These are phyloP conservation scores for Diplocarpon rosae DNA, from an alignment of 2,329 filamentous ascomycete species.

Conservation along the genomic window DNA sequence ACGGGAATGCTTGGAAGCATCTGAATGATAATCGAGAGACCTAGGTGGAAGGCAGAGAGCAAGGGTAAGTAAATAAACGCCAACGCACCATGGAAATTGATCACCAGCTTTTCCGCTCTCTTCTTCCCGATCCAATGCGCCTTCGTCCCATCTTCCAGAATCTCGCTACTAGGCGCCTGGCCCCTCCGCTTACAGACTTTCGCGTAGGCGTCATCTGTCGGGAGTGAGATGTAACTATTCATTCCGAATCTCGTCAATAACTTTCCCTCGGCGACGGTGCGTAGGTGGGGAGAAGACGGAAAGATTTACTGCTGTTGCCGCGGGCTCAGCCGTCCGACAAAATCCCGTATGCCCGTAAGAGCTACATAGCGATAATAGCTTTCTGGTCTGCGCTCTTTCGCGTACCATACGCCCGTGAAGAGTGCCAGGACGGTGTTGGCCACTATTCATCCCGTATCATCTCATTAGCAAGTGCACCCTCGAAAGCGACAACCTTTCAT, in stretches of 20 bases:
- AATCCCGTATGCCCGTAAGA: conserved; percentile 12
- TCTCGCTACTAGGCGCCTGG: conserved; percentile 16
- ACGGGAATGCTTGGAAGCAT: too few relatives aligned
- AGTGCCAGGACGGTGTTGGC: conserved; percentile 11
- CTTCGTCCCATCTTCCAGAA: conserved; percentile 30
- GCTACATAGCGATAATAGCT: conserved; percentile 16
- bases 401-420: conserved; percentile 14
- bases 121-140: conserved; percentile 36
- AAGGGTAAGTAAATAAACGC: neutral
- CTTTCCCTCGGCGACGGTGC: neutral
- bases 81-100: conserved; percentile 35
- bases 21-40: too few relatives aligned
- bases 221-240: conserved; percentile 12
- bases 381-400: conserved; percentile 8
- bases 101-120: conserved; percentile 30
- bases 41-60: too few relatives aligned
- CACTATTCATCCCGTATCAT: conserved; percentile 3
- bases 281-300: neutral
- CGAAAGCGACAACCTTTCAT: too few relatives aligned
- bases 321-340: conserved; percentile 8
- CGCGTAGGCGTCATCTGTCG: conserved; percentile 19
- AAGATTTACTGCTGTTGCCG: conserved; percentile 18
- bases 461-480: too few relatives aligned
- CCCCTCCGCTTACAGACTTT: conserved; percentile 18
- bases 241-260: neutral